Evolutionary conservation across 2,329 filamentous ascomycete genomes (phyloP), one percentile per base, ranked within the genome.

Genomic region (Didymella segeticola): DNA sequence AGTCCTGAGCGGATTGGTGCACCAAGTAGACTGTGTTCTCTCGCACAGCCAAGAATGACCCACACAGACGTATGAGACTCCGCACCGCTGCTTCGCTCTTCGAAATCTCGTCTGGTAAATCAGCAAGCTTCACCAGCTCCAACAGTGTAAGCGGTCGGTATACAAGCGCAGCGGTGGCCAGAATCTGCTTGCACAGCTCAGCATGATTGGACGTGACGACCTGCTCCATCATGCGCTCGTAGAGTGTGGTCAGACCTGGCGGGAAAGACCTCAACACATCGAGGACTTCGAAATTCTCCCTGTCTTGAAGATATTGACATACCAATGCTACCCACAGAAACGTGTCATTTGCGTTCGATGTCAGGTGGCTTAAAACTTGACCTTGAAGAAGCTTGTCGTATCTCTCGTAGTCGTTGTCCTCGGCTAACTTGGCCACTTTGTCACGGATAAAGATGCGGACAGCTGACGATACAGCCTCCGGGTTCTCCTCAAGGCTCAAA

Each of bases 1-100:
- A 78, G 12, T 81, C 78, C 52, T 78, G 77, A 0, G 76, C 79
- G 0, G 78, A 80, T 47, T 78, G 72, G 53, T 80, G 77, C 1
- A 80, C 67, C 54, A 78, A 58, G 53, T 60, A 62, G 23, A 60
- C 33, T 5, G 27, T 55, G 23, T 56, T 43, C 6, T 57, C 23
- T 31, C 50, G 53, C 2, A 62, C 11, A 6, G 53, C 58, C 29
- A 61, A 55, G 17, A 61, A 58, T 5, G 74, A 80, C 12, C 76
- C 73, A 55, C 75, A 80, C 3, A 54, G n/a, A 2, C 53, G 27
- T 10, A 80, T 62, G 6, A 78, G 57, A 5, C 72, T 47, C 25
- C 39, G 10, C 2, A 75, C 8, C 9, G 60, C 41, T 9, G 30
- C 12, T 15, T 65, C 41, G n/a, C 56, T 55, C 20, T 56, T 55